A percentile compares a stretch with the other conserved stretches of the same genome.
These are phyloP conservation scores for Cladophialophora bantiana DNA, from an alignment of 2,329 filamentous ascomycete genomes.

Conservation along the genomic window DNA sequence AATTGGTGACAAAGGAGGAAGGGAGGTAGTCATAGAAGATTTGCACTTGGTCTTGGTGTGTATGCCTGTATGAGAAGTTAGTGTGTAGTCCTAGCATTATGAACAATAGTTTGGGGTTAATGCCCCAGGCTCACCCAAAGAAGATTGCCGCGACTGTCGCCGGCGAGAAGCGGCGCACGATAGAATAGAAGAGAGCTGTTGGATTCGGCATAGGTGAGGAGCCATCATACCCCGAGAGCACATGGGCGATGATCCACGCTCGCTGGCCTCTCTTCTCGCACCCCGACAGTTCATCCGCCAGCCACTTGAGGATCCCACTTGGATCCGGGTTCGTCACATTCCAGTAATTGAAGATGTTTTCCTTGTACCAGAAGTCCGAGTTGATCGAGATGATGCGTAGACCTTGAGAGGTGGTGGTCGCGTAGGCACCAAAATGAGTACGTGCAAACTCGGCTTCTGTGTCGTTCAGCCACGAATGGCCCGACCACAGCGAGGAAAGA, in stretches of 20 bases:
- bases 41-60: conserved; percentile 42
- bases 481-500: conserved; percentile 38
- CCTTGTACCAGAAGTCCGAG: conserved; percentile 43
- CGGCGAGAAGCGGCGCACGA: conserved; percentile 40
- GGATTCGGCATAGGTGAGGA: conserved; percentile 38
- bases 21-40: conserved; percentile 44
- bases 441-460: conserved; percentile 37
- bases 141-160: conserved; percentile 39
- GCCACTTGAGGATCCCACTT: conserved; percentile 39
- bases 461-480: conserved; percentile 42
- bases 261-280: conserved; percentile 40
- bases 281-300: conserved; percentile 40
- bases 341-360: conserved; percentile 42
- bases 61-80: conserved; percentile 33
- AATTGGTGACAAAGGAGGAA: conserved; percentile 24
- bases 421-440: conserved; percentile 41
- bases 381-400: conserved; percentile 43
- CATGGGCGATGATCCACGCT: conserved; percentile 43
- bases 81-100: too few relatives aligned
- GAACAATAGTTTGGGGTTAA: not conserved
- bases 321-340: conserved; percentile 42
- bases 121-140: conserved; percentile 28
- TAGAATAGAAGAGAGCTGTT: conserved; percentile 41
- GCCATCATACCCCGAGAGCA: conserved; percentile 41
- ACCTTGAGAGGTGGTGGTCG: conserved; percentile 40